Conservation (phyloP, 2,329 filamentous ascomycete genomes). For the Pseudocercospora cruenta region DNA sequence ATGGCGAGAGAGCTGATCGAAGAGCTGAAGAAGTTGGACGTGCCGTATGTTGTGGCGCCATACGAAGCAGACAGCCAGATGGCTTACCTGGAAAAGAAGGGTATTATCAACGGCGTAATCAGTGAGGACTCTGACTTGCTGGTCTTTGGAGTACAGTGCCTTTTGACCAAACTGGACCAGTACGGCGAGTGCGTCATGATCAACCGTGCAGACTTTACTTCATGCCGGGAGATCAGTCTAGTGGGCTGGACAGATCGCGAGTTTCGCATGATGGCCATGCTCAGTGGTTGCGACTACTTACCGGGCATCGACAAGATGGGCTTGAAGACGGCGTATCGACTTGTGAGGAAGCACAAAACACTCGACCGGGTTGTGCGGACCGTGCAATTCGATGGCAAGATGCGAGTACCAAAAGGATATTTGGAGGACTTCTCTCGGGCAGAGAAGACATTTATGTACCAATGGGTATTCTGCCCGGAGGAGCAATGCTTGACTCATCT, state of each 20-base stretch:
- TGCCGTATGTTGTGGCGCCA: constrained; percentile 90
- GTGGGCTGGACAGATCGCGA: constrained; percentile 90
- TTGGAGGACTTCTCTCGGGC: constrained; percentile 80
- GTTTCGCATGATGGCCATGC: constrained; percentile 92
- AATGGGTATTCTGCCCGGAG: constrained; percentile 87
- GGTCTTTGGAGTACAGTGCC: constrained; percentile 87
- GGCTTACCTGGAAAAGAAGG: constrained; percentile 86
- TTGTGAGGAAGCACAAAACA: constrained; percentile 86
- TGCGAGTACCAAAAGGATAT: constrained; percentile 78
- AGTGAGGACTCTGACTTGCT: constrained; percentile 96
- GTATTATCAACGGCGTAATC: constrained; percentile 82
- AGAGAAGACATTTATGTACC: constrained; percentile 89
- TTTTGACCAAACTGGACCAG: constrained; percentile 92
- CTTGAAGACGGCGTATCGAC: constrained; percentile 87
- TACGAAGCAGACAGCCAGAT: constrained; percentile 98
- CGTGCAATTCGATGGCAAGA: constrained; percentile 87
- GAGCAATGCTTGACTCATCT: constrained; percentile 73
- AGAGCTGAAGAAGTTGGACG: constrained; percentile 76
- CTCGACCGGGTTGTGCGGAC: constrained; percentile 80
- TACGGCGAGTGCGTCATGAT: constrained; percentile 93
- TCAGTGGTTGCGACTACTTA: constrained; percentile 97
- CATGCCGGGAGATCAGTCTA: constrained; percentile 83
- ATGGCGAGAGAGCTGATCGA: constrained; percentile 94
- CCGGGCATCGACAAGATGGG: constrained; percentile 81
- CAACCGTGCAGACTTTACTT: constrained; percentile 83